phyloP scores from a whole-genome alignment of 345 rosid species.

The Pugionium dolabratum region DNA sequence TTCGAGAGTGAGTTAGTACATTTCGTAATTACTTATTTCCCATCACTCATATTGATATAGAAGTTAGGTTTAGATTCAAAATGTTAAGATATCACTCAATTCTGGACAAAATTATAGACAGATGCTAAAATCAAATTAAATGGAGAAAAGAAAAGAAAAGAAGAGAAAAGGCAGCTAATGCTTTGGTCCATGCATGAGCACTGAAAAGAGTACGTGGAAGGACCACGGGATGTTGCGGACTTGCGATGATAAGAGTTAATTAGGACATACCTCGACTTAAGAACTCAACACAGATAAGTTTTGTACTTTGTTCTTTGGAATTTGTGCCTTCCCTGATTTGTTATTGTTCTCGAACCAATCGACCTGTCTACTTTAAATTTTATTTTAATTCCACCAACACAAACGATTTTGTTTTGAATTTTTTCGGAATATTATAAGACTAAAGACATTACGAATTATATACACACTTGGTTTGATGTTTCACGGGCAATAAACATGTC shows the following conservation, averaged over 20 bases:
- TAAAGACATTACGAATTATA: too few species aligned
- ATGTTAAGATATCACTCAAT: conserved; percentile 22
- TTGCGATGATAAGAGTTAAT: conserved; percentile 27
- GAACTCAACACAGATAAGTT: conserved; percentile 23
- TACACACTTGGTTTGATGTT: neutral
- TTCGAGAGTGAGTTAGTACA: too few species aligned
- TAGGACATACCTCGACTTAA: conserved; percentile 33
- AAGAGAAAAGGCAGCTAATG: conserved; percentile 25
- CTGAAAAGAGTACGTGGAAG: conserved; percentile 30
- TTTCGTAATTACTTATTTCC: too few species aligned
- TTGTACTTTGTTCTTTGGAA: conserved; percentile 32
- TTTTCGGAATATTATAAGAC: too few species aligned
- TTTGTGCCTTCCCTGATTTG: conserved; percentile 37
- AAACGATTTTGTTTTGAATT: too few species aligned
- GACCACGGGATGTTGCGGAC: conserved; percentile 27
- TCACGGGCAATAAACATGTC: conserved; percentile 1
- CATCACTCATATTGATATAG: neutral
- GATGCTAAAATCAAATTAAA: conserved; percentile 25
- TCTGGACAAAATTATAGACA: conserved; percentile 28
- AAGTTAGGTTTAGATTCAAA: conserved; percentile 21
- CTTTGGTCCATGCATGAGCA: conserved; percentile 37
- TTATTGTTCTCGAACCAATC: conserved; percentile 17
- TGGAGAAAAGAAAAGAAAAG: conserved; percentile 19
- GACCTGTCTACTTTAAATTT: conserved; percentile 23
- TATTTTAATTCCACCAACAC: too few species aligned